Percentiles rank a stretch among this genome's conserved stretches.
Conservation (phyloP, 148 eudicot genomes). For the Camellia japonica region DNA sequence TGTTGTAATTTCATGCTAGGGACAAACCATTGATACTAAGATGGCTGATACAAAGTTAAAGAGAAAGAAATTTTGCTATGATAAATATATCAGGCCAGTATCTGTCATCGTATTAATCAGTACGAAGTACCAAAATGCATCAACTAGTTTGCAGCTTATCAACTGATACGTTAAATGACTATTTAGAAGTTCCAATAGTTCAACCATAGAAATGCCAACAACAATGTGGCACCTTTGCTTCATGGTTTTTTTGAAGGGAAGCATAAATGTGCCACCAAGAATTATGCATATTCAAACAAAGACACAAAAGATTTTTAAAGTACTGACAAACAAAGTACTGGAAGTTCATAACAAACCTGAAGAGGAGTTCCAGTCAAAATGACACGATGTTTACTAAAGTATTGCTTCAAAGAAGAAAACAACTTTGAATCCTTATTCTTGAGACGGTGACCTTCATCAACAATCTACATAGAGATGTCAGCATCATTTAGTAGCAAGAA, state of each 20-base stretch:
- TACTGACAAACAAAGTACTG: not conserved
- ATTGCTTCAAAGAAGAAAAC: conserved; percentile 76
- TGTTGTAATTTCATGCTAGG: not conserved
- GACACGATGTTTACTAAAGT: conserved; percentile 70
- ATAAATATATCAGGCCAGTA: not conserved
- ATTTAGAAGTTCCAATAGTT: not conserved
- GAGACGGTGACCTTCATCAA: conserved; percentile 99
- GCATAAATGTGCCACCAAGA: not conserved
- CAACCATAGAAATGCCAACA: not conserved
- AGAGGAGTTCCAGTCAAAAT: conserved; percentile 98
- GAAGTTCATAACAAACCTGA: conserved; percentile 58
- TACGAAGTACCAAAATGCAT: not conserved
- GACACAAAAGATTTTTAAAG: not conserved
- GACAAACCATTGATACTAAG: not conserved
- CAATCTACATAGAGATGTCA: conserved; percentile 55
- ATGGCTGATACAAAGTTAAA: not conserved
- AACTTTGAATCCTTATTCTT: conserved; percentile 97
- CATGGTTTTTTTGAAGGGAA: not conserved
- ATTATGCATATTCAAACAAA: not conserved
- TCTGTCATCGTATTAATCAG: not conserved
- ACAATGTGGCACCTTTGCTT: not conserved
- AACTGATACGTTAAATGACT: not conserved
- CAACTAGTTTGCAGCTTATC: not conserved
- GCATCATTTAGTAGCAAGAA: conserved; percentile 10
- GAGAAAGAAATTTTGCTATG: not conserved